These are phyloP conservation scores for Trichoderma endophyticum DNA, from an alignment of 2,329 filamentous ascomycete species.

Conservation along the genomic window DNA sequence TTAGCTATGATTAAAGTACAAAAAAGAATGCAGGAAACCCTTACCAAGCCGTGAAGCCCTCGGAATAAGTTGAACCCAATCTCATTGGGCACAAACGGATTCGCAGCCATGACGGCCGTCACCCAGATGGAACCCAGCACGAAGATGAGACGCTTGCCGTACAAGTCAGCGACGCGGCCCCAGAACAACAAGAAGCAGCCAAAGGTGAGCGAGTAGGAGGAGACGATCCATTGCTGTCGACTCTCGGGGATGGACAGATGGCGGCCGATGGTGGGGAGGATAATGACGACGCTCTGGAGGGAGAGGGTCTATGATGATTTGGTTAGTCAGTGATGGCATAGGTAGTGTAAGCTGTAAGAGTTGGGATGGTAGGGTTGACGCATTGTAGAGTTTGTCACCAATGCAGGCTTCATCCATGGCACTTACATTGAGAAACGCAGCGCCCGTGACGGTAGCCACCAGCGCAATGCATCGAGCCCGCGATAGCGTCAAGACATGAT, in stretches of 20 bases:
- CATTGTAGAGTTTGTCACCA: background rate
- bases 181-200: slow-evolving; percentile 66
- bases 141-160: slow-evolving; percentile 64
- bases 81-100: slow-evolving; percentile 64
- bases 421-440: slow-evolving; percentile 53
- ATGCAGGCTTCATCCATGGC: background rate
- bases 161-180: slow-evolving; percentile 65
- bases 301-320: slow-evolving; percentile 47
- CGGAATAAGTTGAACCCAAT: slow-evolving; percentile 66
- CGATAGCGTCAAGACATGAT: slow-evolving; percentile 39
- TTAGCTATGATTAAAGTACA: background rate
- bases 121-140: slow-evolving; percentile 63
- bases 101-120: slow-evolving; percentile 54
- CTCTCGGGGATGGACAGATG: slow-evolving; percentile 55
- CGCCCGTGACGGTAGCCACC: slow-evolving; percentile 53
- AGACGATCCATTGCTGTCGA: slow-evolving; percentile 64
- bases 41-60: slow-evolving; percentile 60
- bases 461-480: slow-evolving; percentile 53
- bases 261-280: slow-evolving; percentile 58
- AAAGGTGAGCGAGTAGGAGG: slow-evolving; percentile 62
- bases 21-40: background rate
- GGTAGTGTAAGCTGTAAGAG: no score
- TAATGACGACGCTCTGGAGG: slow-evolving; percentile 58
- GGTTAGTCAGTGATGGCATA: background rate
- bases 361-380: background rate